Percentiles rank a stretch among this genome's conserved stretches.
Evolutionary conservation across 331 rosid genomes (phyloP).

Genomic region (Telfairia occidentalis): DNA sequence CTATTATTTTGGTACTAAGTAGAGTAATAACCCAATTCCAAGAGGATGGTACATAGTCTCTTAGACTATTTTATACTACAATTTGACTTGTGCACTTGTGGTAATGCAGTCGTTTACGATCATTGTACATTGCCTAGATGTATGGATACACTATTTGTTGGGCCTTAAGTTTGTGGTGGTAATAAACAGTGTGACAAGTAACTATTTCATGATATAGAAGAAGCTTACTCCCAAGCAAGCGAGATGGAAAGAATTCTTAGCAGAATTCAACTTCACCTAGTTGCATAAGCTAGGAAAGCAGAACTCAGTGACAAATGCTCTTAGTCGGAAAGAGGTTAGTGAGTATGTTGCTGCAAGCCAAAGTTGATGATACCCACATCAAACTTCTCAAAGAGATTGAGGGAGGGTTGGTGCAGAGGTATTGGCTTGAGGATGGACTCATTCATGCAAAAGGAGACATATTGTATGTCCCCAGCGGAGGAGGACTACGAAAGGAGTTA

Average conservation of each 20-base stretch:
- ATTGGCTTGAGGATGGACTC: background rate
- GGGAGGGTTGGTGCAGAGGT: background rate
- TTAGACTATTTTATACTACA: too few species aligned
- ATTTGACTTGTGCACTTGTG: too few species aligned
- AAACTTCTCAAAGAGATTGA: background rate
- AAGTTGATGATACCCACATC: background rate
- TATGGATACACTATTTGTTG: background rate
- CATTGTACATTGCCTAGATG: background rate
- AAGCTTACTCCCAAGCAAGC: background rate
- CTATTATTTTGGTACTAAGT: too few species aligned
- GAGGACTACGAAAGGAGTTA: background rate
- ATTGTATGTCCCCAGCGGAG: background rate
- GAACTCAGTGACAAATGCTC: background rate
- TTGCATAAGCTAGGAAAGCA: background rate
- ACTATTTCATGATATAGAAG: background rate
- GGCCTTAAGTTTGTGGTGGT: background rate
- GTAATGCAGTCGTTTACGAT: too few species aligned
- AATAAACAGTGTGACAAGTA: background rate
- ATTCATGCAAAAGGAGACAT: background rate
- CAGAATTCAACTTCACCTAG: too few species aligned
- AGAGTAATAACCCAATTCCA: too few species aligned
- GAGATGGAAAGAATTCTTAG: background rate
- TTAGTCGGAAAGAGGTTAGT: background rate
- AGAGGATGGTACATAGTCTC: too few species aligned
- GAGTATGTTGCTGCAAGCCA: background rate